Percentiles rank a stretch among this genome's conserved stretches.
phyloP scores from a whole-genome alignment of 176 grass and related monocot species.

The Themeda triandra region DNA sequence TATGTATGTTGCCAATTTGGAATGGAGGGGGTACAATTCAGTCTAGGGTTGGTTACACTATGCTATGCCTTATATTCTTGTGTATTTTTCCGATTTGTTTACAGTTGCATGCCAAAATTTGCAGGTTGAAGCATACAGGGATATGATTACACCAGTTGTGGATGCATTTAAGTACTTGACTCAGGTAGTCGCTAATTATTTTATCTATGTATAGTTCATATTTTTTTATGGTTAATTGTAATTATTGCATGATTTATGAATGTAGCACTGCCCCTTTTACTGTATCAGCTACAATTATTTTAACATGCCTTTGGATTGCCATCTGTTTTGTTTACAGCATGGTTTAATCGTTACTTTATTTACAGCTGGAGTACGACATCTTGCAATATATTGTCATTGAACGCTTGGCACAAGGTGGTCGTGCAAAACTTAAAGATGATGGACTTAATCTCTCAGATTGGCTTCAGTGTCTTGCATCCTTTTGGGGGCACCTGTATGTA shows the following conservation, averaged over 20 bases:
- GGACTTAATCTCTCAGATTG: slow-evolving; percentile 97
- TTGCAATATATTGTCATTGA: slow-evolving; percentile 99
- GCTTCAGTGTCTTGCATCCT: slow-evolving; percentile 99
- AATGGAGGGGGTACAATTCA: background rate
- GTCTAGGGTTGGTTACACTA: background rate
- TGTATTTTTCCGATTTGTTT: background rate
- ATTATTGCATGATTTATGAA: slow-evolving; percentile 5
- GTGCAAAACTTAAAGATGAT: slow-evolving; percentile 95
- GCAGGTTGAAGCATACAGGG: slow-evolving; percentile 98
- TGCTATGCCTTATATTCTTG: background rate
- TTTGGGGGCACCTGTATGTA: slow-evolving; percentile 97
- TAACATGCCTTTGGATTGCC: background rate
- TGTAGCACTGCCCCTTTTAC: background rate
- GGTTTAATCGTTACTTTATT: slow-evolving; percentile 32
- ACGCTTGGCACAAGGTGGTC: slow-evolving; percentile 92
- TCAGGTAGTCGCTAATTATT: slow-evolving; percentile 53
- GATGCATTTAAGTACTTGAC: slow-evolving; percentile 99
- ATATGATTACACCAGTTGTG: slow-evolving; percentile 98
- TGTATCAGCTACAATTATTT: slow-evolving; percentile 20
- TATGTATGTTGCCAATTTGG: too few relatives aligned
- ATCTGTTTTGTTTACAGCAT: background rate
- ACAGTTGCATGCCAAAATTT: slow-evolving; percentile 32
- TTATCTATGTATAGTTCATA: slow-evolving; percentile 27
- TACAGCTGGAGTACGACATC: slow-evolving; percentile 97
- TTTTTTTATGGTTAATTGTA: background rate